These are phyloP conservation scores for Paxillus involutus DNA, from an alignment of 768 basidiomycete species.

Conservation along the genomic window DNA sequence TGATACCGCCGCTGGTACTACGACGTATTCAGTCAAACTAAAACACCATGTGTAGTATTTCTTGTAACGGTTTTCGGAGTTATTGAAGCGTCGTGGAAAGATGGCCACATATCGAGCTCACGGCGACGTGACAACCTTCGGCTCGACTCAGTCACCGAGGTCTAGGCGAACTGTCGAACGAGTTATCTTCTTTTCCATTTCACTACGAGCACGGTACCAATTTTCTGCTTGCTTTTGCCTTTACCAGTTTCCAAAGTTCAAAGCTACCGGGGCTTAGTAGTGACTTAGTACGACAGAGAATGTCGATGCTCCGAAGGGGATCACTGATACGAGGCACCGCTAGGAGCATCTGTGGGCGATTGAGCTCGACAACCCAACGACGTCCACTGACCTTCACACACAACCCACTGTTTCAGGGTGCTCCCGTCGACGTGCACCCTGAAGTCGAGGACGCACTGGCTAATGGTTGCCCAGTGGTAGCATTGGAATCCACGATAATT, in stretches of 20 bases:
- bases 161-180: too few relatives aligned
- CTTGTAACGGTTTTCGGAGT: too few relatives aligned
- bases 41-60: too few relatives aligned
- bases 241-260: background rate
- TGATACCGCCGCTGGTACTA: background rate
- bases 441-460: conserved; percentile 83
- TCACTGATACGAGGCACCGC: conserved; percentile 1
- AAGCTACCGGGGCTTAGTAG: background rate
- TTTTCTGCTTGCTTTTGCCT: background rate
- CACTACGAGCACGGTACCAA: background rate
- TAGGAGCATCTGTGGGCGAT: conserved; percentile 2
- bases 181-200: too few relatives aligned
- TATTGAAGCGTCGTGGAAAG: too few relatives aligned
- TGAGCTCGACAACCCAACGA: background rate
- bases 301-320: conserved; percentile 15
- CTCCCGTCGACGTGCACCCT: conserved; percentile 68
- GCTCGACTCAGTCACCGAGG: too few relatives aligned
- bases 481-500: conserved; percentile 89
- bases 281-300: background rate
- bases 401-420: conserved; percentile 5
- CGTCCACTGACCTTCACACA: conserved; percentile 3
- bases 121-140: too few relatives aligned
- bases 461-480: conserved; percentile 69
- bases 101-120: too few relatives aligned
- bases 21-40: too few relatives aligned